phyloP scores from a whole-genome alignment of 176 grass and related monocot genomes.

The Triticum monococcum region DNA sequence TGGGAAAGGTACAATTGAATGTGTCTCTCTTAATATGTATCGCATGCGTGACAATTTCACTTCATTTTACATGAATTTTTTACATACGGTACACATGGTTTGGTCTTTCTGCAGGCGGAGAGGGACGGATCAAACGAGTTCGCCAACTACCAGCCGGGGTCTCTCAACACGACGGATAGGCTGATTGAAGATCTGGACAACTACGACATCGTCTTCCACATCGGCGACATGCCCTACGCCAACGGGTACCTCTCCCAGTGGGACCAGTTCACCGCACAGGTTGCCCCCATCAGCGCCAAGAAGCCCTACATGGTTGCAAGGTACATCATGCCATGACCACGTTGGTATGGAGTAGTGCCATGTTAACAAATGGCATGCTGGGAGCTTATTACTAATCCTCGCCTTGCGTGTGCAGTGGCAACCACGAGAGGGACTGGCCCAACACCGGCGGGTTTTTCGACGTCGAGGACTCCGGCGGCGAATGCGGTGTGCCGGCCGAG shows the following conservation, averaged over 20 bases:
- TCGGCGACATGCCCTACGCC: slow-evolving; percentile 81
- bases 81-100: background rate
- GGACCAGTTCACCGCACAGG: slow-evolving; percentile 94
- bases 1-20: slow-evolving; percentile 66
- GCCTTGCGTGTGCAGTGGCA: slow-evolving; percentile 44
- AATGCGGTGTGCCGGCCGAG: slow-evolving; percentile 76
- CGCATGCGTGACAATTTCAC: too few species aligned
- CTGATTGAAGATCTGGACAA: slow-evolving; percentile 76
- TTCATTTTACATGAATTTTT: too few species aligned
- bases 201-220: slow-evolving; percentile 83
- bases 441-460: slow-evolving; percentile 67
- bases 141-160: slow-evolving; percentile 73
- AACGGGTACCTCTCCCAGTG: slow-evolving; percentile 95
- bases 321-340: slow-evolving; percentile 7
- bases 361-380: background rate
- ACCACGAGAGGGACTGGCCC: slow-evolving; percentile 89
- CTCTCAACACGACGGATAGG: slow-evolving; percentile 76
- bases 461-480: slow-evolving; percentile 67
- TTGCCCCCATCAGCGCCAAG: slow-evolving; percentile 64
- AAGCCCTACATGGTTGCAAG: slow-evolving; percentile 93
- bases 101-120: slow-evolving; percentile 53
- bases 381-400: background rate
- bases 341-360: background rate
- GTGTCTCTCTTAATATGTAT: too few species aligned
- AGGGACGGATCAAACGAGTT: slow-evolving; percentile 85